Percentiles rank a stretch among this genome's conserved stretches.
Conservation (phyloP, 129 eudicot genomes). For the Tagetes erecta region DNA sequence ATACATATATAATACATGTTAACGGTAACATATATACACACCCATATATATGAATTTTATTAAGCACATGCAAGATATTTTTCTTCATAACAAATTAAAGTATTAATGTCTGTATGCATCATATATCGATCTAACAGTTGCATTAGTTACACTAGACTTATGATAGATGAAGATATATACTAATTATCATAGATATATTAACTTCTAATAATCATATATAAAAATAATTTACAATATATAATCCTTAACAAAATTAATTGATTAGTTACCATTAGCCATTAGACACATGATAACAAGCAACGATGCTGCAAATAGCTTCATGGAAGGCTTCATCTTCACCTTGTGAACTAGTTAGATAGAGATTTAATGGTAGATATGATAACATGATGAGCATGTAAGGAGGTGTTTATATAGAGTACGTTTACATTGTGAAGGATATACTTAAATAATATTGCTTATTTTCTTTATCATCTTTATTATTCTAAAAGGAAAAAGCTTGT, state of each 20-base stretch:
- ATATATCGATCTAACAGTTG: too few species aligned
- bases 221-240: too few species aligned
- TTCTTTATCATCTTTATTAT: background rate
- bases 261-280: constrained; percentile 48
- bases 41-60: background rate
- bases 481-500: background rate
- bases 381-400: background rate
- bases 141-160: too few species aligned
- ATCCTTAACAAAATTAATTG: too few species aligned
- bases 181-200: too few species aligned
- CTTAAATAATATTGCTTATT: background rate
- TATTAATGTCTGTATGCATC: too few species aligned
- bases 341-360: background rate
- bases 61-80: background rate
- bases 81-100: background rate
- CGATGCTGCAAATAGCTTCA: constrained; percentile 47
- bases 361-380: background rate
- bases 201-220: too few species aligned
- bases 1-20: background rate
- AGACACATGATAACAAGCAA: constrained; percentile 53
- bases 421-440: constrained; percentile 15
- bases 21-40: background rate
- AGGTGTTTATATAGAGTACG: constrained; percentile 24
- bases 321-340: constrained; percentile 48
- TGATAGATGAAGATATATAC: too few species aligned